These are phyloP conservation scores for Candida anglica DNA, from an alignment of 805 yeast genomes.

Conservation along the genomic window DNA sequence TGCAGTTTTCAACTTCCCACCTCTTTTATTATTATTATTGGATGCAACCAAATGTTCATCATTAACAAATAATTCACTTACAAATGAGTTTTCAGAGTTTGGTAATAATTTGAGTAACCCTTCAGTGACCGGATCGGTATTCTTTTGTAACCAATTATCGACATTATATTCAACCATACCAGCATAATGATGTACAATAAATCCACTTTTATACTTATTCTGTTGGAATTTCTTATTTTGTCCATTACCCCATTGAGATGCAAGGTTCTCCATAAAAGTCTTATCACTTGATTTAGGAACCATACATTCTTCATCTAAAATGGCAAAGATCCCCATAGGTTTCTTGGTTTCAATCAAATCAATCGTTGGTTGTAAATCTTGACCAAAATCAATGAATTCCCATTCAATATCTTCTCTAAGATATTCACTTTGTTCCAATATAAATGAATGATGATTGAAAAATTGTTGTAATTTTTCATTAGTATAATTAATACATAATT, in stretches of 20 bases:
- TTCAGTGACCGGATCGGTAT: conserved; percentile 88
- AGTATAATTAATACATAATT: conserved; percentile 57
- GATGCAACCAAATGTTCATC: conserved; percentile 22
- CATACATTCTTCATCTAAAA: conserved; percentile 91
- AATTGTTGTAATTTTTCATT: conserved; percentile 60
- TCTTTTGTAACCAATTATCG: conserved; percentile 91
- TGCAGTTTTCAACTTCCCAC: conserved; percentile 50
- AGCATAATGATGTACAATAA: conserved; percentile 88
- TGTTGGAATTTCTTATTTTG: conserved; percentile 56
- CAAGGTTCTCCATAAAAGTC: conserved; percentile 77
- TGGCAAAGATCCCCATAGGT: conserved; percentile 79
- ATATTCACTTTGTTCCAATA: conserved; percentile 58
- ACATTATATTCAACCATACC: conserved; percentile 93
- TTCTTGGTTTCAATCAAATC: conserved; percentile 76
- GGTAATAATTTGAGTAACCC: conserved; percentile 60
- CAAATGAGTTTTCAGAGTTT: conserved; percentile 51
- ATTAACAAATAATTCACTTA: conserved; percentile 50
- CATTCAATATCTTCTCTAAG: conserved; percentile 56
- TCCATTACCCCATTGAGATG: conserved; percentile 54
- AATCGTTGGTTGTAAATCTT: conserved; percentile 90
- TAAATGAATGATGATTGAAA: conserved; percentile 60
- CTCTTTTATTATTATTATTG: conserved; percentile 33
- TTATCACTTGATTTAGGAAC: conserved; percentile 86
- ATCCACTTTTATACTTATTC: conserved; percentile 72
- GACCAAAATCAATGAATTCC: conserved; percentile 89